Conservation (phyloP, 192 early-diverging fungal genomes). For the Diversispora eburnea region DNA sequence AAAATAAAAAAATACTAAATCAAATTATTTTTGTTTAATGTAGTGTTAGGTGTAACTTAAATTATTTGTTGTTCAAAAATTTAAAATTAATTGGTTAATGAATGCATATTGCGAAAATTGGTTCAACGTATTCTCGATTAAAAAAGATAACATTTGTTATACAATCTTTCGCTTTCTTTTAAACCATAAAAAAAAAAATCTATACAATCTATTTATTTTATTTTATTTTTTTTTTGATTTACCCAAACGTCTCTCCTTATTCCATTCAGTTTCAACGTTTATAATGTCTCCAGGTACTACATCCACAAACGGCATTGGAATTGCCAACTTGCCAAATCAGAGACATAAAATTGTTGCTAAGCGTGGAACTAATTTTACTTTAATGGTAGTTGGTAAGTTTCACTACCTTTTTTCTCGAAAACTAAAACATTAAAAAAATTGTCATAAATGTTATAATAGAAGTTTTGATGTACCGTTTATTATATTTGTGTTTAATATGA, state of each 20-base stretch:
- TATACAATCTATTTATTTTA: background rate
- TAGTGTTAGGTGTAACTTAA: too few species aligned
- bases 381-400: conserved; percentile 87
- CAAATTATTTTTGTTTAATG: too few species aligned
- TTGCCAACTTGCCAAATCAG: conserved; percentile 98
- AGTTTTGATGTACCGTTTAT: too few species aligned
- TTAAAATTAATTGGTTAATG: too few species aligned
- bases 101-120: too few species aligned
- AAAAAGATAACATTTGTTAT: background rate
- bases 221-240: conserved; percentile 15
- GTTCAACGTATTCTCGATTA: too few species aligned
- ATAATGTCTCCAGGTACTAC: conserved; percentile 42
- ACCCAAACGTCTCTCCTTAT: conserved; percentile 27
- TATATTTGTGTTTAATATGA: too few species aligned
- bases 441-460: too few species aligned
- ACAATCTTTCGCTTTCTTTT: conserved; percentile 16
- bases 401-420: background rate
- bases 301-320: conserved; percentile 74
- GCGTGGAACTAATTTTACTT: conserved; percentile 91
- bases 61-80: too few species aligned
- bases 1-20: too few species aligned
- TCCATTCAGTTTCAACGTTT: background rate
- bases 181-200: background rate
- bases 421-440: background rate
- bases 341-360: conserved; percentile 97